Conservation (phyloP, 1,284 basidiomycete species). For the Coriolopsis trogii region DNA sequence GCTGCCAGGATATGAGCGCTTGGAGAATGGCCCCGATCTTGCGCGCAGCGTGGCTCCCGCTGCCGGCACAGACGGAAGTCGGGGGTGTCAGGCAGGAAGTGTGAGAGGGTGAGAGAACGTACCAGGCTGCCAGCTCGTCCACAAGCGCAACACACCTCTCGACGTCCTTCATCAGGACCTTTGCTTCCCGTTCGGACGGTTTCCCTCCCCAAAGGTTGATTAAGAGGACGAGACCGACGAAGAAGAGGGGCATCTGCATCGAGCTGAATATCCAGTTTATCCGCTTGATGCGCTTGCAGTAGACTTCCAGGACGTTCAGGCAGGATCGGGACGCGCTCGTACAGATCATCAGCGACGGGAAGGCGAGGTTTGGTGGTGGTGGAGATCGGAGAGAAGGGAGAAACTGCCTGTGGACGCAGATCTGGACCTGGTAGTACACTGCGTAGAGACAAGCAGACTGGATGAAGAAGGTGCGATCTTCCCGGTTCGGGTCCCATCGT, state of each 20-base stretch:
- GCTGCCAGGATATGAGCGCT: no score
- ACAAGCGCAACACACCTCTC: conserved; percentile 64
- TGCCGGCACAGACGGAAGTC: no score
- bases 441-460: conserved; percentile 58
- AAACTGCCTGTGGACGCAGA: conserved; percentile 64
- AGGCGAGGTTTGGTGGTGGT: not conserved
- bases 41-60: no score
- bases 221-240: conserved; percentile 67
- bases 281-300: no score
- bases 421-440: conserved; percentile 57
- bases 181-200: conserved; percentile 51
- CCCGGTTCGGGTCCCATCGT: conserved; percentile 58
- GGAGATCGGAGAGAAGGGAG: conserved; percentile 45
- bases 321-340: conserved; percentile 12
- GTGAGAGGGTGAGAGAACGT: no score
- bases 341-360: conserved; percentile 12
- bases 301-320: conserved; percentile 19
- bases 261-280: no score
- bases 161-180: conserved; percentile 66
- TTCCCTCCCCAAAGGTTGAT: conserved; percentile 76
- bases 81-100: no score
- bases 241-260: conserved; percentile 54
- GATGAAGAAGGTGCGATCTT: conserved; percentile 46
- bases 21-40: no score
- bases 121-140: no score